A percentile compares a stretch with the other conserved stretches of the same genome.
These are phyloP conservation scores for Ophiostoma pallidulum DNA, from an alignment of 2,329 filamentous ascomycete species.

Conservation along the genomic window DNA sequence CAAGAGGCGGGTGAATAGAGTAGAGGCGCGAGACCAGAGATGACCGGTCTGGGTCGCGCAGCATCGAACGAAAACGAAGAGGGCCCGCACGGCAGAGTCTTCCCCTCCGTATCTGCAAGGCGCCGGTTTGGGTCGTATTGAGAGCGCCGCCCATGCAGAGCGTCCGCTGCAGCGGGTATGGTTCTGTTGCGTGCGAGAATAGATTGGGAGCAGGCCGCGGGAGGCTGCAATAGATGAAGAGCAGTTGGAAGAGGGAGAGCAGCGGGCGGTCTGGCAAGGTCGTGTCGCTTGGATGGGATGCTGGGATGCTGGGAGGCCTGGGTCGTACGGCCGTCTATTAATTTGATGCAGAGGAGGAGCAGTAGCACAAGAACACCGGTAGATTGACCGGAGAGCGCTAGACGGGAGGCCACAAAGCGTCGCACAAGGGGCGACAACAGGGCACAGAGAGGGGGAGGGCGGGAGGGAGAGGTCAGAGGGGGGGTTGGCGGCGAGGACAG, in stretches of 20 bases:
- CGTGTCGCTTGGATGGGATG: neutral
- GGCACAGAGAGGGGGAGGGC: neutral
- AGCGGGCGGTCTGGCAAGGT: neutral
- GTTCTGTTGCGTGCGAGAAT: neutral
- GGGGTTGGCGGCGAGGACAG: too few species aligned
- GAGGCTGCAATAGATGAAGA: neutral
- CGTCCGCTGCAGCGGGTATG: neutral
- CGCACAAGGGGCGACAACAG: neutral
- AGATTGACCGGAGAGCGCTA: neutral
- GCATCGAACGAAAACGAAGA: neutral
- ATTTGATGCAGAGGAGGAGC: constrained; percentile 1
- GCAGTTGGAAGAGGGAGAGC: neutral
- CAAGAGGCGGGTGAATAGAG: neutral
- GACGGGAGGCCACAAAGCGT: neutral
- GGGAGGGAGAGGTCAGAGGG: too few species aligned
- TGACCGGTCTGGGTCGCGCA: neutral
- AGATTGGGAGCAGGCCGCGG: neutral
- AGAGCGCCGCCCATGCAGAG: constrained; percentile 4
- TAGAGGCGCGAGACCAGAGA: too few species aligned
- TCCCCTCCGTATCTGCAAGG: constrained; percentile 10
- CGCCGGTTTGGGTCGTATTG: constrained; percentile 1
- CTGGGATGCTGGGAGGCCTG: neutral
- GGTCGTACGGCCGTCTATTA: constrained; percentile 3
- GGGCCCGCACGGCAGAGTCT: neutral
- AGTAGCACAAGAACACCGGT: constrained; percentile 3